Percentiles rank a stretch among this genome's conserved stretches.
These are phyloP conservation scores for Erigeron canadensis DNA, from an alignment of 129 eudicot genomes.

Conservation along the genomic window DNA sequence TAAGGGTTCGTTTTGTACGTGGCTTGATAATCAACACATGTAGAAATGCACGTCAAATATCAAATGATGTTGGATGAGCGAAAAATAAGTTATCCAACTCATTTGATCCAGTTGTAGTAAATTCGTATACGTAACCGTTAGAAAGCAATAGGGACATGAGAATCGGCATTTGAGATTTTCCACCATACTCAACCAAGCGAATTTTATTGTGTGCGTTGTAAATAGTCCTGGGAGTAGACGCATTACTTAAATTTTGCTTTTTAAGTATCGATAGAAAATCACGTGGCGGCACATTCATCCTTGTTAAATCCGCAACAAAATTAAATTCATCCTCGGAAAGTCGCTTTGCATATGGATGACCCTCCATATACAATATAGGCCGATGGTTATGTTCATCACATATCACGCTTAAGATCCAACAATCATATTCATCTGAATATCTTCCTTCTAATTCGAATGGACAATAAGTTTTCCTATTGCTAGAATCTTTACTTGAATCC, in stretches of 20 bases:
- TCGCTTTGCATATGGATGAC: neutral
- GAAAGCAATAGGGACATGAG: too few species aligned
- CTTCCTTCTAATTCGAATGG: neutral
- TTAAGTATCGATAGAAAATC: neutral
- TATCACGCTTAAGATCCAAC: neutral
- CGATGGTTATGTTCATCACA: neutral
- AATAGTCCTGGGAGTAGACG: too few species aligned
- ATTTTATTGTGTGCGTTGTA: too few species aligned
- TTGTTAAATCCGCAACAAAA: neutral
- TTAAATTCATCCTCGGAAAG: neutral
- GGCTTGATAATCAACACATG: too few species aligned
- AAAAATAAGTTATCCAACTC: neutral
- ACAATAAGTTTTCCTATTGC: neutral
- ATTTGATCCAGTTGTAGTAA: too few species aligned
- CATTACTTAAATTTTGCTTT: neutral
- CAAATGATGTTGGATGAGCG: neutral
- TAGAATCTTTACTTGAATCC: neutral
- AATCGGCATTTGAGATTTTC: too few species aligned
- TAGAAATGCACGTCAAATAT: too few species aligned
- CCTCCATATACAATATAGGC: neutral
- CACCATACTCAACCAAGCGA: too few species aligned
- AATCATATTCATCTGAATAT: neutral
- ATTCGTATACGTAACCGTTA: too few species aligned
- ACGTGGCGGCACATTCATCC: neutral
- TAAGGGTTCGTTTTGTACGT: too few species aligned